Evolutionary conservation across 805 yeast genomes (phyloP), one percentile per base, ranked within the genome.

Genomic region (Suhomyces sp.): DNA sequence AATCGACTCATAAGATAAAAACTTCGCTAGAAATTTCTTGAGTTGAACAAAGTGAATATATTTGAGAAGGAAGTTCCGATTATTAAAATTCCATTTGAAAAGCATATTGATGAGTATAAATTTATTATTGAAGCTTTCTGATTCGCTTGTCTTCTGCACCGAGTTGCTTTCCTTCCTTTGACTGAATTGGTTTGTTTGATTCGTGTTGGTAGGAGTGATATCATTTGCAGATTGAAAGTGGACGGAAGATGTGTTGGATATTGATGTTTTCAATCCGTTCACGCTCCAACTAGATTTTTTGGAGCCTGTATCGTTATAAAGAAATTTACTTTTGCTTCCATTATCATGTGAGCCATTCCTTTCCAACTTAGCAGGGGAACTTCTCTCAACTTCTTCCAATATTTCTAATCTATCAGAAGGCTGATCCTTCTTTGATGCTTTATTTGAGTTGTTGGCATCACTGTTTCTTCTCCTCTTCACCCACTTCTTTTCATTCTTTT

Each of bases 1-100:
- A 18, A 68, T 56, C 4, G 67, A 53, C 20, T 61, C 69, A 40
- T 54, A 60, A 4, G 67, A 56, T 28, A 67, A 39, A 32, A 57
- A 66, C 33, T 60, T 60, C 19, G 40, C 33, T 30, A 63, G 44
- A 21, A 45, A 44, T 11, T 54, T 47, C 25, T 46, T 48, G 20
- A 62, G 39, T 17, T 62, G 61, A 10, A 66, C 63, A 31, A 60
- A 61, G 42, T 65, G 68, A 36, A 68, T 41, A 40, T 66, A 68
- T 39, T 57, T 61, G 36, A 60, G 43, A 12, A 65, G 38, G 6
- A 44, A 38, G 28, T 68, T 63, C 18, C 73, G 46, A 31, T 62
- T 63, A 5, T 47, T 36, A 28, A 54, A 56, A 41, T 68, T 68
- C 73, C 73, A 68, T 38, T 68, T 68, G 23, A 67, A 44, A 24